phyloP scores from a whole-genome alignment of 2,329 filamentous ascomycete species.

The Clonostachys rhizophaga region DNA sequence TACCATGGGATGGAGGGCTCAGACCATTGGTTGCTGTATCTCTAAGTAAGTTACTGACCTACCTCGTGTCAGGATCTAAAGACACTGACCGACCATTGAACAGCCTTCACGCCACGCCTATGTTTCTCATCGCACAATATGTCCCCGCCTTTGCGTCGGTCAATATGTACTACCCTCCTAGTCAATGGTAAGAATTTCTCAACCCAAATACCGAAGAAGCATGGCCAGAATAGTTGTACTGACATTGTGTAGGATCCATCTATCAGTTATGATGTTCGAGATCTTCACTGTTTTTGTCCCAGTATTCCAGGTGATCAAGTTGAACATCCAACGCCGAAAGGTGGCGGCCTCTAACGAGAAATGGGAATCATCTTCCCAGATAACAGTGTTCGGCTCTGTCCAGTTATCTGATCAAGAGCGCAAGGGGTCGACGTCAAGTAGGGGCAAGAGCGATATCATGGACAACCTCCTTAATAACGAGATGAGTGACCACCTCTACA shows the following conservation, averaged over 20 bases:
- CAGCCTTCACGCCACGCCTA: conserved; percentile 44
- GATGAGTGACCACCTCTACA: conserved; percentile 36
- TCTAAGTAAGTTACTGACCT: conserved; percentile 14
- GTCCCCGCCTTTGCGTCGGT: conserved; percentile 29
- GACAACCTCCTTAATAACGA: conserved; percentile 9
- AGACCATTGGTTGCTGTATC: conserved; percentile 38
- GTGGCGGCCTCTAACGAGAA: conserved; percentile 16
- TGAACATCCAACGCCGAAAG: conserved; percentile 11
- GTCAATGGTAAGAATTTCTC: conserved; percentile 38
- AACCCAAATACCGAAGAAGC: too few species aligned
- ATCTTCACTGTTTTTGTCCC: conserved; percentile 51
- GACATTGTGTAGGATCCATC: conserved; percentile 28
- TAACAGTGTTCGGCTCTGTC: conserved; percentile 9
- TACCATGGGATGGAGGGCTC: conserved; percentile 51
- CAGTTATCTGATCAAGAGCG: conserved; percentile 8
- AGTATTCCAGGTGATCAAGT: conserved; percentile 17
- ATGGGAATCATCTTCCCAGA: conserved; percentile 18
- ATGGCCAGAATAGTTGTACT: not conserved
- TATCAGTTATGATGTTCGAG: conserved; percentile 50
- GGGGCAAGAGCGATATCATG: conserved; percentile 2
- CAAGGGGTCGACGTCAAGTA: not conserved
- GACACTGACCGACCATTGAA: conserved; percentile 14
- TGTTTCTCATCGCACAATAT: conserved; percentile 48
- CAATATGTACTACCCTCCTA: conserved; percentile 43
- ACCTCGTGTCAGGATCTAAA: not conserved